Evolutionary conservation across 2,329 filamentous ascomycete species (phyloP), one percentile per base, ranked within the genome.

Genomic region (Sclerotinia borealis): DNA sequence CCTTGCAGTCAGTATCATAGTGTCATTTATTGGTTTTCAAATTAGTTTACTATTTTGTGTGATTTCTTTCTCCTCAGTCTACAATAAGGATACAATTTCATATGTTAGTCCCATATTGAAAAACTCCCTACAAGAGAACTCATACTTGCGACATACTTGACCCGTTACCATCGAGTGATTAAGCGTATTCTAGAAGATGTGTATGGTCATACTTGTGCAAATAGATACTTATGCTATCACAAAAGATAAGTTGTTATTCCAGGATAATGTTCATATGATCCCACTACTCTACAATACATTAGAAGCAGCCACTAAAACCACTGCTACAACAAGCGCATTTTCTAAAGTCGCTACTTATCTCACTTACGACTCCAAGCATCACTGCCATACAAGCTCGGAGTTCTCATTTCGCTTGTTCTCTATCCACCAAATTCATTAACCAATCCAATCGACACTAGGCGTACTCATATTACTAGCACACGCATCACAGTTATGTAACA

Each of bases 381-480:
- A 11, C 13, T 25, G 13, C 5, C 4, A 25, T 34, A 4, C 13
- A 34, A 31, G 34, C 15, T 45, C 13, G 11, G 25, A 58, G n/a
- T 19, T 4, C 4, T 19, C 9, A 45, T 45, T 45, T 19, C 13
- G 19, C 39, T 25, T 19, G 7, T 25, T 45, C 3, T 31, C 27
- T 1, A 19, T 22, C n/a, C 10, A 25, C 15, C 39, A 19, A 34
- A 4, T 6, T 41, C n/a, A 36, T 66, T 54, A 69, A 31, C 63
- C 65, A 65, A 69, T 69, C 67, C 67, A 71, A 61, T 70, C 69
- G 17, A 70, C 59, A 61, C 66, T 69, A 25, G 66, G 65, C 34
- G 49, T 58, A 34, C 66, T 56, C 13, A 58, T 64, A 43, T 69
- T 55, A 4, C 37, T 54, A 8, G 39, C 50, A 50, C 64, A 66